Percentiles rank a stretch among this genome's conserved stretches.
Conservation (phyloP, 441 rosid genomes). For the Dalechampia spathulata region DNA sequence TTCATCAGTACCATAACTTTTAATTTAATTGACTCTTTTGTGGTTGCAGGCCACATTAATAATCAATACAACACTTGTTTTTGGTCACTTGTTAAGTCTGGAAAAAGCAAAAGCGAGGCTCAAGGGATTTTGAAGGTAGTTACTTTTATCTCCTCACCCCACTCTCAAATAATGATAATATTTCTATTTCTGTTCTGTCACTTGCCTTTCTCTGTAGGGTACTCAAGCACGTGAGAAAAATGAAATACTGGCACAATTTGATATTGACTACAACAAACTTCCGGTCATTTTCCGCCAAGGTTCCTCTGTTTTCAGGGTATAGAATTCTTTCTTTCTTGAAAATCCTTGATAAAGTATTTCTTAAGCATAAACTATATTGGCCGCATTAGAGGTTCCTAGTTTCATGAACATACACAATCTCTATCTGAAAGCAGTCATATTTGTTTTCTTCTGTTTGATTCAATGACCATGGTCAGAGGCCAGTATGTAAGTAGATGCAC, state of each 20-base stretch:
- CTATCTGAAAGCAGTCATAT: background rate
- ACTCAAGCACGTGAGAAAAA: conserved; percentile 80
- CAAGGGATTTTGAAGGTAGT: conserved; percentile 63
- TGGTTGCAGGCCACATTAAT: conserved; percentile 81
- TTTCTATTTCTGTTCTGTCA: background rate
- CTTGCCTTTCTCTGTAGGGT: conserved; percentile 39
- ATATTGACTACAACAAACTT: conserved; percentile 52
- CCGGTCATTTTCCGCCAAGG: conserved; percentile 70
- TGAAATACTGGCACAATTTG: conserved; percentile 56
- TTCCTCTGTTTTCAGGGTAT: conserved; percentile 51
- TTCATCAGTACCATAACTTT: conserved; percentile 2
- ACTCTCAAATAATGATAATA: background rate
- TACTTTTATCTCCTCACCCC: background rate
- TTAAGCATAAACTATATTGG: background rate
- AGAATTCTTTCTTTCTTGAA: conserved; percentile 20
- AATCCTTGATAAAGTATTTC: background rate
- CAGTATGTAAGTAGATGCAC: background rate
- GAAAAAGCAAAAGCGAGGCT: conserved; percentile 67
- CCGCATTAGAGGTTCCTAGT: background rate
- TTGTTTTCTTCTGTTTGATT: background rate
- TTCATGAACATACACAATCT: background rate
- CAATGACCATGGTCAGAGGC: background rate
- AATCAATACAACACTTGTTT: conserved; percentile 90
- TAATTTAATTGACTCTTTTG: background rate
- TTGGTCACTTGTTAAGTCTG: conserved; percentile 87